Evolutionary conservation across 306 rosid species (phyloP), one percentile per base, ranked within the genome.

Genomic region (Macrotyloma uniflorum): DNA sequence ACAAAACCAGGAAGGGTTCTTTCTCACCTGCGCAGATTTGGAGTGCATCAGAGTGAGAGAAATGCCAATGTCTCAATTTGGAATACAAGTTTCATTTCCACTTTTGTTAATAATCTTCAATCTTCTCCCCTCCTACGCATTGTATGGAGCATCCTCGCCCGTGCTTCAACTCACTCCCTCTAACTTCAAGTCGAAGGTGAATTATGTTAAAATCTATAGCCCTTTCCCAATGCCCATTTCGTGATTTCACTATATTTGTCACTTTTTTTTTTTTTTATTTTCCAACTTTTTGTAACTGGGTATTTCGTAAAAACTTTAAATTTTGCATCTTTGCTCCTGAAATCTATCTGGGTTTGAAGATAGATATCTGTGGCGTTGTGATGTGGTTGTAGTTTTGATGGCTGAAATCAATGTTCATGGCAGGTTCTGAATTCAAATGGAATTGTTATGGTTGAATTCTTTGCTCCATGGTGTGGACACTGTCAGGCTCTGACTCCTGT

Each of bases 381-480:
- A 38, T 67, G 55, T 67, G 20, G 3, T 43, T 67, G 4, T 43
- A 67, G 55, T 43, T 67, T 43, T 67, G 38, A 43, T 43, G 36
- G 36, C 73, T 67, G 47, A 43, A 22, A 61, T 63, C 36, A 15
- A 22, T 38, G 38, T 67, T 1, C 23, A 22, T 67, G 68, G 81
- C 95, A 96, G 99, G 99, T 96, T 86, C 53, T 91, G 83, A 93
- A 96, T 84, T 96, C 98, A 15, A 96, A 93, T 70, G 87, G 96
- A 77, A 86, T 96, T 55, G 99, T 96, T 74, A 86, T 96, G 51
- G 98, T 96, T 23, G 99, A 96, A 84, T 96, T 96, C 84, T 96
- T 91, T 79, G 99, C 99, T 3, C 99, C 99, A 1, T 96, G 99
- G 99, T 96, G 99, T 67, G 99, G 99, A n/a, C 99, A 96, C 75